phyloP scores from a whole-genome alignment of 1,284 basidiomycete species.

The Heterobasidion irregulare region DNA sequence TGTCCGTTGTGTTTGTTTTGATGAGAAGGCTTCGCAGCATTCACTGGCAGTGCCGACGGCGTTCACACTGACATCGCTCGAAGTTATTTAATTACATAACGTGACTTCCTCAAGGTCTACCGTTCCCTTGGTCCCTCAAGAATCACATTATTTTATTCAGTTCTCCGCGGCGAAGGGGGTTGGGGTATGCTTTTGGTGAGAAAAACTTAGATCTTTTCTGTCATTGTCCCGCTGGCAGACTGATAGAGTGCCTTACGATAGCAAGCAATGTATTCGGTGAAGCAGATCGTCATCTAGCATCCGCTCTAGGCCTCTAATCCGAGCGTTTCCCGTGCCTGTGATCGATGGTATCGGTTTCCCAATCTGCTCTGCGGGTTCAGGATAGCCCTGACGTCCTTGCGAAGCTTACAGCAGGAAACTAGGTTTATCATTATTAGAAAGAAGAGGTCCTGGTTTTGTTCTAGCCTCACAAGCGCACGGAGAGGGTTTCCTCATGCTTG shows the following conservation, averaged over 20 bases:
- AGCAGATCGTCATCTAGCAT: neutral
- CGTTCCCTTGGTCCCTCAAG: neutral
- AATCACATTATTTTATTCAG: neutral
- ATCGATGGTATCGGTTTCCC: slow-evolving; percentile 1
- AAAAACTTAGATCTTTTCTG: neutral
- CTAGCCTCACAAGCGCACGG: neutral
- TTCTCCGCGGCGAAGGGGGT: slow-evolving; percentile 4
- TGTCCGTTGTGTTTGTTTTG: neutral
- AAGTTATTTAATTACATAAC: neutral
- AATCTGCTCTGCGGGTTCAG: neutral
- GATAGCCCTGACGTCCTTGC: neutral
- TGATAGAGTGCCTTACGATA: slow-evolving; percentile 4
- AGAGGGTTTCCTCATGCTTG: neutral
- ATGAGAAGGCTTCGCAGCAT: neutral
- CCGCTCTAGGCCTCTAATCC: neutral
- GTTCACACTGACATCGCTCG: neutral
- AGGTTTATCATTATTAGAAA: slow-evolving; percentile 1
- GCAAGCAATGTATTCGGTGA: neutral
- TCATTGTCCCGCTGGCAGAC: neutral
- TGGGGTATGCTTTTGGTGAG: neutral
- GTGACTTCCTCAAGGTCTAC: neutral
- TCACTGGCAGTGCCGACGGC: neutral
- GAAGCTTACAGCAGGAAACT: neutral
- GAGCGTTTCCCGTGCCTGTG: slow-evolving; percentile 1
- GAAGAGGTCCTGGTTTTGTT: neutral